Evolutionary conservation across 257 asterid species (phyloP), one percentile per base, ranked within the genome.

Genomic region (Nicotiana tabacum): DNA sequence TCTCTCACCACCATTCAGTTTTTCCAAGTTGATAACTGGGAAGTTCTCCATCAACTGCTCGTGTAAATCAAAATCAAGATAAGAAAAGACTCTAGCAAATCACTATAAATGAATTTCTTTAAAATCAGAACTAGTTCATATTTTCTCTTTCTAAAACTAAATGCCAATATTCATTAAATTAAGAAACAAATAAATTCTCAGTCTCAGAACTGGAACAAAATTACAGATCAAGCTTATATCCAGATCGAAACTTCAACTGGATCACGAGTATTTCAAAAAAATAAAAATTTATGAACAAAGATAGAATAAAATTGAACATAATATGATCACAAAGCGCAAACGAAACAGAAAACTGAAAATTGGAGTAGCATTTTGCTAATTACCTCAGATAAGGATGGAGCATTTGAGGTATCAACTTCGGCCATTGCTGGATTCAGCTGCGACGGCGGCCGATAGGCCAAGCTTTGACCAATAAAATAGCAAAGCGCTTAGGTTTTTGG

Each of bases 361-460:
- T 51, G 83, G 39, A 82, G 16, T 46, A 29, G 21, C 27, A 69
- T 65, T 43, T 0, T 16, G 17, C n/a, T 2, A 56, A 9, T 18
- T 84, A 93, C 97, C 97, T 93, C 90, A 48, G 88, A 83, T 16
- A 93, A 85, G 56, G 97, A 88, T 43, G 89, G 90, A 30, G 39
- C 48, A 81, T 87, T 90, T 56, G 90, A 46, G 46, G 87, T 56
- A 69, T 85, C 91, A 13, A 84, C 92, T 24, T 87, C 95, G 69
- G 95, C 92, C 97, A 93, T 92, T 80, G 87, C 46, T 70, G 56
- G 17, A 43, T 53, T 81, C 66, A 76, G 62, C 81, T 76, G 64
- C 46, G 64, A 72, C 81, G 72, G 84, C 81, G 16, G 53, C 70
- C 33, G 7, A 51, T 37, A 24, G 77, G 72, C 58, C 57, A 57